phyloP scores from a whole-genome alignment of 345 rosid genomes.

The Lepidium aucheri region DNA sequence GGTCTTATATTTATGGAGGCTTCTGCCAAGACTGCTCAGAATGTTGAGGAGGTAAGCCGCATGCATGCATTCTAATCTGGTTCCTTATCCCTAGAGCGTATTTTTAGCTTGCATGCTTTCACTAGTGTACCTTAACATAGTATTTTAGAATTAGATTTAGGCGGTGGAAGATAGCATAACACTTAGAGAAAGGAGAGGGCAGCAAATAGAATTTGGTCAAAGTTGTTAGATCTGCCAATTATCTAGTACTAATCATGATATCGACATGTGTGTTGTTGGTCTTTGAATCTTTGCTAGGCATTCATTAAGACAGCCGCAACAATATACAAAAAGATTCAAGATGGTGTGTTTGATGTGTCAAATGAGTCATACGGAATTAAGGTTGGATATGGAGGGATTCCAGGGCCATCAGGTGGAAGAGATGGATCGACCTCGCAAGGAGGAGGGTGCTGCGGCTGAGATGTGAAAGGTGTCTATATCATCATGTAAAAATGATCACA shows the following conservation, averaged over 20 bases:
- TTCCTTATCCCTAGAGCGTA: background rate
- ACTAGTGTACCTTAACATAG: background rate
- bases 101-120: background rate
- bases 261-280: background rate
- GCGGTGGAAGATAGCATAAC: background rate
- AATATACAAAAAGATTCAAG: constrained; percentile 93
- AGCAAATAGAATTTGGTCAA: background rate
- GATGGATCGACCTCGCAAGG: constrained; percentile 74
- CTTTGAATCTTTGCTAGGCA: constrained; percentile 41
- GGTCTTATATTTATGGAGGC: constrained; percentile 99
- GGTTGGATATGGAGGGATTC: constrained; percentile 93
- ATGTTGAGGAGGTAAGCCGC: constrained; percentile 76
- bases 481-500: constrained; percentile 7
- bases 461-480: constrained; percentile 8
- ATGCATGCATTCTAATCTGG: background rate
- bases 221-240: background rate
- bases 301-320: constrained; percentile 92
- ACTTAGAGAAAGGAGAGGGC: background rate
- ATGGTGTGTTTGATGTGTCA: constrained; percentile 96
- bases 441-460: constrained; percentile 87
- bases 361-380: constrained; percentile 97
- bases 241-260: background rate
- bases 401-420: constrained; percentile 89
- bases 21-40: constrained; percentile 97
- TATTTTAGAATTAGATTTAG: background rate